A percentile compares a stretch with the other conserved stretches of the same genome.
Evolutionary conservation across 1,284 basidiomycete species (phyloP).

Genomic region (Ceratobasidium sp.): DNA sequence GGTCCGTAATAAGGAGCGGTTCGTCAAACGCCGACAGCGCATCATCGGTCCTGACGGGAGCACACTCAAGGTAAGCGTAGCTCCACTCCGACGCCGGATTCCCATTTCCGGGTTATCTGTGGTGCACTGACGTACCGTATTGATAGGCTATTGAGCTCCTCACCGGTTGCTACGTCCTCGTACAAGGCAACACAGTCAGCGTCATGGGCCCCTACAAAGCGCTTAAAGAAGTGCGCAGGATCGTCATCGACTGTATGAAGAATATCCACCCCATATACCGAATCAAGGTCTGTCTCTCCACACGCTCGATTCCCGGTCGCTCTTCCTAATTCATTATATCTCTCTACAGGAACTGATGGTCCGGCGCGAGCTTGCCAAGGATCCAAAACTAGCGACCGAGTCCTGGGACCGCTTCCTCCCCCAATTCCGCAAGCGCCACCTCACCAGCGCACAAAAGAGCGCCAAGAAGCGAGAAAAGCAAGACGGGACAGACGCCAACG

Average conservation of each 20-base stretch:
- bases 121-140: conserved; percentile 24
- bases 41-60: conserved; percentile 98
- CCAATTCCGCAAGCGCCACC: conserved; percentile 92
- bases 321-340: conserved; percentile 25
- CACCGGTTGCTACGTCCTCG: conserved; percentile 96
- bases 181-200: conserved; percentile 97
- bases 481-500: conserved; percentile 45
- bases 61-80: conserved; percentile 83
- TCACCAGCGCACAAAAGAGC: conserved; percentile 93
- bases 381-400: conserved; percentile 93
- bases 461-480: conserved; percentile 78
- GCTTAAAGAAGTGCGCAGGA: conserved; percentile 94
- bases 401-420: conserved; percentile 99
- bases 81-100: background rate
- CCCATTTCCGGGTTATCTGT: background rate
- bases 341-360: conserved; percentile 92
- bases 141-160: conserved; percentile 94
- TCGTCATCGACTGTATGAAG: conserved; percentile 98
- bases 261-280: conserved; percentile 99
- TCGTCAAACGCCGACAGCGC: conserved; percentile 94
- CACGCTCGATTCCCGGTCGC: conserved; percentile 32
- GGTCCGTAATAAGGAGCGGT: conserved; percentile 95
- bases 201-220: conserved; percentile 97
- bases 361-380: conserved; percentile 95
- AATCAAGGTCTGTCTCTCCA: conserved; percentile 79